Percentiles rank a stretch among this genome's conserved stretches.
Evolutionary conservation across 2,329 filamentous ascomycete genomes (phyloP).

Genomic region (Byssothecium circinans): DNA sequence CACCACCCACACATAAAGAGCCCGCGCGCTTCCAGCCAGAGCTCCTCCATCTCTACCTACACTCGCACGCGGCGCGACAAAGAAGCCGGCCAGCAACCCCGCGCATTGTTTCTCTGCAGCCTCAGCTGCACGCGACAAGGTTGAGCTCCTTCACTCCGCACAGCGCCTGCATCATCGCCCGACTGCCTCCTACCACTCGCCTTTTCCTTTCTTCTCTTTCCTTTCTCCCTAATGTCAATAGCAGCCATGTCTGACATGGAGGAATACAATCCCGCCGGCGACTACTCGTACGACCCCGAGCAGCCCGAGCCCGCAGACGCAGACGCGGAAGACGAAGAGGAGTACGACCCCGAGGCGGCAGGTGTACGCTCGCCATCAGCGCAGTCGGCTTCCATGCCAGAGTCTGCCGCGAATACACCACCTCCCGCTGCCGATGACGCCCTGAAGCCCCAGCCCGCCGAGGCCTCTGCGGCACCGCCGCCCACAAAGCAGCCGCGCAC

Average conservation of each 20-base stretch:
- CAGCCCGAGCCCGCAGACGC: slow-evolving; percentile 47
- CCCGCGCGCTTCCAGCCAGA: neutral
- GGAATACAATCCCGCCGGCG: slow-evolving; percentile 44
- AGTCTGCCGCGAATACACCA: slow-evolving; percentile 34
- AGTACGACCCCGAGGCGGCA: slow-evolving; percentile 42
- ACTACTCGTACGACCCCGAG: slow-evolving; percentile 45
- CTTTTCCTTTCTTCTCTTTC: slow-evolving; percentile 17
- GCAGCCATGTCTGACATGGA: slow-evolving; percentile 54
- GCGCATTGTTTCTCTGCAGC: neutral
- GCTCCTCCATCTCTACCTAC: neutral
- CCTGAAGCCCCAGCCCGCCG: slow-evolving; percentile 27
- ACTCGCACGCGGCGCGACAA: slow-evolving; percentile 15
- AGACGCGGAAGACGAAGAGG: slow-evolving; percentile 43
- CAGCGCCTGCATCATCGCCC: slow-evolving; percentile 4
- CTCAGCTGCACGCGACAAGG: neutral
- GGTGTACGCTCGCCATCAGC: slow-evolving; percentile 23
- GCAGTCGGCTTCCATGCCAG: slow-evolving; percentile 30
- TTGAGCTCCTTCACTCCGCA: slow-evolving; percentile 10
- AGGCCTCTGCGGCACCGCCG: slow-evolving; percentile 31
- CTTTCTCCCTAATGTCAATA: slow-evolving; percentile 2
- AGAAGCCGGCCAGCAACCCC: slow-evolving; percentile 1
- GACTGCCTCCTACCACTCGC: slow-evolving; percentile 5
- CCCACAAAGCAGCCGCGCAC: slow-evolving; percentile 53
- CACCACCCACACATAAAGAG: slow-evolving; percentile 5
- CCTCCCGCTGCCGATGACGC: slow-evolving; percentile 22